Evolutionary conservation across 1,284 basidiomycete genomes (phyloP).

Genomic region (Moesziomyces sp.): DNA sequence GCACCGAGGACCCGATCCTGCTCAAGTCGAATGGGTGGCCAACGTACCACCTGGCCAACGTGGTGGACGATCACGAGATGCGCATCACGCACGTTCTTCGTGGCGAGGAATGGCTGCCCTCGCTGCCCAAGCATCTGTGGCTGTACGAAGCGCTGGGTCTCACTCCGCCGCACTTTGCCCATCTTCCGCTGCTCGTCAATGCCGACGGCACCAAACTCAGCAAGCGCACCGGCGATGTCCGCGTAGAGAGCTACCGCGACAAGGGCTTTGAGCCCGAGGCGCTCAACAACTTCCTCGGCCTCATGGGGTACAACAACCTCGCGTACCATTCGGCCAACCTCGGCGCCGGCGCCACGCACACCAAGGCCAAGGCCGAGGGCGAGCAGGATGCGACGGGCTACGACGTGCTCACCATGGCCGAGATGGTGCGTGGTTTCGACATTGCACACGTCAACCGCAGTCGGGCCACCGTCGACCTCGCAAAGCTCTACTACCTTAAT

Average conservation of each 20-base stretch:
- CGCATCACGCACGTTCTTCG: constrained; percentile 92
- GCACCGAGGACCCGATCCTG: constrained; percentile 84
- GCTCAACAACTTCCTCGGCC: constrained; percentile 88
- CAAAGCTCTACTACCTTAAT: constrained; percentile 62
- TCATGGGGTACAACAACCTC: constrained; percentile 83
- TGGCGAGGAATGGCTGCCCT: constrained; percentile 98
- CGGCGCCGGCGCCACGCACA: background rate
- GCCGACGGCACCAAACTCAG: constrained; percentile 92
- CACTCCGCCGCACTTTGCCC: constrained; percentile 82
- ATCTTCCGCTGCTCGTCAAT: constrained; percentile 90
- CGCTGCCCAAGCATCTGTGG: constrained; percentile 90
- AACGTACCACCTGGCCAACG: constrained; percentile 94
- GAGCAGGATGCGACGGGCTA: constrained; percentile 21
- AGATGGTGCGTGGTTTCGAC: constrained; percentile 53
- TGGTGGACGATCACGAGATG: constrained; percentile 97
- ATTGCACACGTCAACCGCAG: constrained; percentile 57
- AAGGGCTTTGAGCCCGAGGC: constrained; percentile 89
- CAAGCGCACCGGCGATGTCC: constrained; percentile 89
- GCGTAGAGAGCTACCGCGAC: constrained; percentile 85
- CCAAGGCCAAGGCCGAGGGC: background rate
- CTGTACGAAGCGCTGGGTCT: constrained; percentile 84
- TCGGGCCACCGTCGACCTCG: constrained; percentile 54
- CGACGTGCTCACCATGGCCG: constrained; percentile 57
- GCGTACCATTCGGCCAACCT: constrained; percentile 16
- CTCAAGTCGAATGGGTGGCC: constrained; percentile 92